Base-by-base conservation (phyloP, 179 eudicot genomes). In the Vitellaria paradoxa region DNA sequence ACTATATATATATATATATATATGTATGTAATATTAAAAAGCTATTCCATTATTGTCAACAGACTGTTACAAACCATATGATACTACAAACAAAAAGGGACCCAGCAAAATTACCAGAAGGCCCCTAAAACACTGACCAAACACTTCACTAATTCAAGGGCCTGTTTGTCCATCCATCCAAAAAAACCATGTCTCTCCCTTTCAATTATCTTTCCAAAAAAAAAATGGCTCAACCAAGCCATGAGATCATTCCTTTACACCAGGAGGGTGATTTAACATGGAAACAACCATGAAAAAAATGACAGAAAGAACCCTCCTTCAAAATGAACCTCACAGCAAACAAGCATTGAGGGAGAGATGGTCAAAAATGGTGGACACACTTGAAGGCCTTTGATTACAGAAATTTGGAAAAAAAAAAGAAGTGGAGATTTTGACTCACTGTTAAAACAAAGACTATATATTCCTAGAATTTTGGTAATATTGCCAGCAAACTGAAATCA, bases 241-340 rank as follows among this genome's bases (percentile, higher is more conserved):
- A 84, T 74, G 73, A 81, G 85, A 82, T 66, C 76, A 84, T 76
- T 80, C 74, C 84, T 86, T 78, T 72, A 81, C 87, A 89, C 84
- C 84, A 87, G 82, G 84, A 64, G 90, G 87, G 84, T 30, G 86
- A 46, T 76, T 76, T 49, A 88, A 86, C 91, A 87, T 83, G 83
- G 87, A 68, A 30, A 21, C 45, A 80, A 86, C 88, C 87, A 84
- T 85, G 89, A 76, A 84, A 88, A 90, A 86, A 81, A 24, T 56
- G 26, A 70, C 8, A 17, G 12, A 76, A 72, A 82, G 85, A 88
- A 83, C 81, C 81, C 89, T 84, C 86, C 85, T 85, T 77, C 70
- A 90, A 90, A 84, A 86, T 81, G 82, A 81, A 86, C 90, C 87
- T 59, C 50, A 67, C 77, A 76, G 87, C 83, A 84, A 84, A 84